phyloP scores from a whole-genome alignment of 2,329 filamentous ascomycete genomes.

The Knoxdaviesia capensis region DNA sequence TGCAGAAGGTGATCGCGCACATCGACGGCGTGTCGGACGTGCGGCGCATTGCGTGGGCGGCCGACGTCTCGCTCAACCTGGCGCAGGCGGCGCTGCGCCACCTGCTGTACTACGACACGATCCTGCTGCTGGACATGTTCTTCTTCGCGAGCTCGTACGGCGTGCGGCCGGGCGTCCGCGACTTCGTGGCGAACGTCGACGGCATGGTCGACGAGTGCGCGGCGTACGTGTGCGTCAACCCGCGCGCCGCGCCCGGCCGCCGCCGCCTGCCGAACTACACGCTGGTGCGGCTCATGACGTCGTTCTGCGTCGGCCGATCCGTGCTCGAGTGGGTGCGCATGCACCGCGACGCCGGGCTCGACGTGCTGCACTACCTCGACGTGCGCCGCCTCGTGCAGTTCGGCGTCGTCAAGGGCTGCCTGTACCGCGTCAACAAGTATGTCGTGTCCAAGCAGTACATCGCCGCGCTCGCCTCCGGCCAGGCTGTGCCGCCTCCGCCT shows the following conservation, averaged over 20 bases:
- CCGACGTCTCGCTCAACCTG: constrained; percentile 71
- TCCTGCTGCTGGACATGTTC: constrained; percentile 84
- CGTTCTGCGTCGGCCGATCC: constrained; percentile 65
- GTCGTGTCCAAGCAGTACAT: constrained; percentile 50
- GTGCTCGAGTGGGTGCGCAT: constrained; percentile 71
- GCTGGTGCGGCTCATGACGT: constrained; percentile 68
- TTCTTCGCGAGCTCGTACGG: constrained; percentile 87
- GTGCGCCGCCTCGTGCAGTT: constrained; percentile 86
- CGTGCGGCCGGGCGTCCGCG: constrained; percentile 52
- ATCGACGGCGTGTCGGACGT: constrained; percentile 88
- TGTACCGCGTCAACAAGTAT: constrained; percentile 88
- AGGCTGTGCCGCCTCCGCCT: constrained; percentile 18
- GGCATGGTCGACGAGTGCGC: constrained; percentile 73
- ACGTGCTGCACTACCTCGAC: constrained; percentile 58
- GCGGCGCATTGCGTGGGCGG: constrained; percentile 63
- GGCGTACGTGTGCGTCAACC: constrained; percentile 48
- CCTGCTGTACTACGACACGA: constrained; percentile 79
- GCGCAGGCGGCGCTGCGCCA: constrained; percentile 75
- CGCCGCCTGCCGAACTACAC: constrained; percentile 33
- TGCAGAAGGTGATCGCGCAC: constrained; percentile 60
- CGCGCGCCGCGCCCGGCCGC: constrained; percentile 10
- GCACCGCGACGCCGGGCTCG: constrained; percentile 44
- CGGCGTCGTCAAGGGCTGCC: constrained; percentile 81
- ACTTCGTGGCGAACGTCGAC: constrained; percentile 56
- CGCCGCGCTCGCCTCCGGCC: constrained; percentile 31